Conservation (phyloP, 2,329 filamentous ascomycete species). For the Pseudogymnoascus sp. region DNA sequence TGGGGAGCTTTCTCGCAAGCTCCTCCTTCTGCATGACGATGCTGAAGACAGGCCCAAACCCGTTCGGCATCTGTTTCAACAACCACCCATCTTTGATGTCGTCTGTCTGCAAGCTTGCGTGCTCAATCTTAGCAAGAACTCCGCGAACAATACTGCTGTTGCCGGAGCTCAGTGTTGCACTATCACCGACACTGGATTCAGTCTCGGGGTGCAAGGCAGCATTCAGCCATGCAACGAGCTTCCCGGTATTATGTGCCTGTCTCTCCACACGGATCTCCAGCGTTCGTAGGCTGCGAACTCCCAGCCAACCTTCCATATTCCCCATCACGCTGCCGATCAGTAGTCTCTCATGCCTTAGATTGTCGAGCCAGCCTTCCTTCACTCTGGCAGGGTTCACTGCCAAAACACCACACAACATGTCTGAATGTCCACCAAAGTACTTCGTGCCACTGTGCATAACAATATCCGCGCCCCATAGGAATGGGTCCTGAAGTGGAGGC, state of each 20-base stretch:
- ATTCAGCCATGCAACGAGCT: conserved; percentile 64
- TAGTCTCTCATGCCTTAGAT: conserved; percentile 61
- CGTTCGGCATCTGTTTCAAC: conserved; percentile 78
- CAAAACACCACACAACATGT: conserved; percentile 83
- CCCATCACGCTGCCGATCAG: conserved; percentile 80
- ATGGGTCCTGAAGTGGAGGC: conserved; percentile 81
- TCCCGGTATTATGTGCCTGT: conserved; percentile 64
- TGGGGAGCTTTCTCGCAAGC: conserved; percentile 63
- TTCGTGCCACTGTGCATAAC: conserved; percentile 93
- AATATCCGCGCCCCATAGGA: conserved; percentile 70
- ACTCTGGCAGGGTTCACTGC: conserved; percentile 48
- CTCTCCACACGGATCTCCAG: conserved; percentile 73
- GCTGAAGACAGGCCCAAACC: conserved; percentile 83
- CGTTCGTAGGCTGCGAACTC: conserved; percentile 76
- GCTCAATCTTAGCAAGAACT: conserved; percentile 56
- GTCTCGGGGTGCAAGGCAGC: conserved; percentile 24
- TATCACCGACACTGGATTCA: conserved; percentile 1
- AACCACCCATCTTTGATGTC: conserved; percentile 62
- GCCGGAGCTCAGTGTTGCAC: conserved; percentile 26
- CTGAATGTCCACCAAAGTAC: conserved; percentile 92
- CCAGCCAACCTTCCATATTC: conserved; percentile 85
- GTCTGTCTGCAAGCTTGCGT: conserved; percentile 71
- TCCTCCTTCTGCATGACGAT: conserved; percentile 56
- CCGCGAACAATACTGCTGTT: conserved; percentile 38
- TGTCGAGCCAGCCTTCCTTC: conserved; percentile 49